Evolutionary conservation across 352 stramenopile species (phyloP).

Genomic region (Pythium periplocum): DNA sequence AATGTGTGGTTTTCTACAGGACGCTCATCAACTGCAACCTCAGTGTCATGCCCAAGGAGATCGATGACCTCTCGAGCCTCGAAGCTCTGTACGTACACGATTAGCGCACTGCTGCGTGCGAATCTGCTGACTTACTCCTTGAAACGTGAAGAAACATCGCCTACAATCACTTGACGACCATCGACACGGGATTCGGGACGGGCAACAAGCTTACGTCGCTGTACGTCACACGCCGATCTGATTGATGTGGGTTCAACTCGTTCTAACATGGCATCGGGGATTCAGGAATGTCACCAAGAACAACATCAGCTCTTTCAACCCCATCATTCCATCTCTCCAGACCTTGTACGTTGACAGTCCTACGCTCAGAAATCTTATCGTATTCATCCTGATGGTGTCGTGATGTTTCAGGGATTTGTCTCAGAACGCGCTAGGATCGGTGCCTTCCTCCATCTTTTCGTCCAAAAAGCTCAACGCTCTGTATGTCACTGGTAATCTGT

Average conservation of each 20-base stretch:
- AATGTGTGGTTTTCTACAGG: constrained; percentile 10
- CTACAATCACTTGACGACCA: constrained; percentile 29
- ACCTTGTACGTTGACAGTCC: constrained; percentile 29
- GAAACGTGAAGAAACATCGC: constrained; percentile 34
- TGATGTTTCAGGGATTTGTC: constrained; percentile 38
- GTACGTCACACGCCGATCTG: constrained; percentile 21
- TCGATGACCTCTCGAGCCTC: constrained; percentile 32
- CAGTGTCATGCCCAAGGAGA: constrained; percentile 29
- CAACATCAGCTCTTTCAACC: constrained; percentile 27
- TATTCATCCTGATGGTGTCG: too few relatives aligned
- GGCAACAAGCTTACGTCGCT: constrained; percentile 26
- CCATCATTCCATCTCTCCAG: constrained; percentile 28
- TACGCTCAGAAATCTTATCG: neutral
- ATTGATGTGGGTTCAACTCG: neutral
- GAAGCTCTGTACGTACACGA: constrained; percentile 31
- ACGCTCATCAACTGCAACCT: constrained; percentile 48
- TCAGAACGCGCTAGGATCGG: constrained; percentile 35
- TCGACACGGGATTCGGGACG: constrained; percentile 27
- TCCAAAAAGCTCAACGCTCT: constrained; percentile 41
- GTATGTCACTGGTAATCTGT: constrained; percentile 40
- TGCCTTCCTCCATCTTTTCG: constrained; percentile 43
- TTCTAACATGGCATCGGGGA: neutral
- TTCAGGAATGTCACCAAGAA: constrained; percentile 55
- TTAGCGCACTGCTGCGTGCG: too few relatives aligned
- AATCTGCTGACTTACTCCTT: too few relatives aligned